phyloP scores from a whole-genome alignment of 768 basidiomycete genomes.

The Amanita rubescens region DNA sequence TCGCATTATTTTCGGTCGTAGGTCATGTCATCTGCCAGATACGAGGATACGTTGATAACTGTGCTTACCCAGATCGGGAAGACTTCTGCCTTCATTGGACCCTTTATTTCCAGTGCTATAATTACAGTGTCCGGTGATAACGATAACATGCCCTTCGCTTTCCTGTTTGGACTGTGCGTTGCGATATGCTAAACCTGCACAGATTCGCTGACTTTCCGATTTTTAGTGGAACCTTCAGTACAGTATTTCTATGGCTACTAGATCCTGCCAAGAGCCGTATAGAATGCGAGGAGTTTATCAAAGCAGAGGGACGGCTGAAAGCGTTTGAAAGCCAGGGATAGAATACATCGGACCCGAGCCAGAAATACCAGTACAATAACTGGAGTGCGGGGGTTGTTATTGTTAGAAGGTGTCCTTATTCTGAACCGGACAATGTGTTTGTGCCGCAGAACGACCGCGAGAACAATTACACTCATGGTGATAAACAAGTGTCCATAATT shows the following conservation, averaged over 20 bases:
- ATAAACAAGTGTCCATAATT: not conserved
- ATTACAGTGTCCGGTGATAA: conserved; percentile 63
- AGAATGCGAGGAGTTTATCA: conserved; percentile 57
- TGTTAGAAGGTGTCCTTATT: not conserved
- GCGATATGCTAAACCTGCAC: not conserved
- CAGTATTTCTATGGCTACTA: conserved; percentile 52
- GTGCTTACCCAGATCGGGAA: conserved; percentile 50
- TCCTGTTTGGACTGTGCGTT: conserved; percentile 60
- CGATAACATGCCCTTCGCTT: conserved; percentile 70
- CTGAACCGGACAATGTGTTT: not conserved
- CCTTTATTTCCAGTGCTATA: conserved; percentile 68
- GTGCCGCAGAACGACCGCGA: not conserved
- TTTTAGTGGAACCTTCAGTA: conserved; percentile 43
- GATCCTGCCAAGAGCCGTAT: conserved; percentile 56
- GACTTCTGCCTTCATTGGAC: conserved; percentile 72
- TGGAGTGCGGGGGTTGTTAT: not conserved
- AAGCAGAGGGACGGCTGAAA: conserved; percentile 36
- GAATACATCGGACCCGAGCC: not conserved
- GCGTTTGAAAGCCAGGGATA: conserved; percentile 13
- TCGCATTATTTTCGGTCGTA: conserved; percentile 68
- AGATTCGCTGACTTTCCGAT: not conserved
- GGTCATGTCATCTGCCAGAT: conserved; percentile 8
- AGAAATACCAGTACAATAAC: not conserved
- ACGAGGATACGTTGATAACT: not conserved
- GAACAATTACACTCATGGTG: not conserved